Evolutionary conservation across 2,329 filamentous ascomycete species (phyloP), one percentile per base, ranked within the genome.

Genomic region (Amylocarpus encephaloides): DNA sequence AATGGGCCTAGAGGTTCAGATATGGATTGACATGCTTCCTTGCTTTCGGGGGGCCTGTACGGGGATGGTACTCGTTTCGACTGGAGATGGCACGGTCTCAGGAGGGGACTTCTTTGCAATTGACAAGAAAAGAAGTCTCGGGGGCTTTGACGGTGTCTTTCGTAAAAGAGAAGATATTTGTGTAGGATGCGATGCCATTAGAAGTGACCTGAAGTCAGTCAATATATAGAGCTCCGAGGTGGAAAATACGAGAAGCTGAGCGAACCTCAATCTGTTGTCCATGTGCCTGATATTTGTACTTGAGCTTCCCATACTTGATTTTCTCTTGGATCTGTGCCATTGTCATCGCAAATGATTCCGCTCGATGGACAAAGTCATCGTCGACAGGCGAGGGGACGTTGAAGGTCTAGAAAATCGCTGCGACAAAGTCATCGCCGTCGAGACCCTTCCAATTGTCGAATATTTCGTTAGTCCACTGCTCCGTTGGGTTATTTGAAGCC

Each of bases 101-200:
- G 84, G 78, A 15, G 86, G 71, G 1, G 83, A 85, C 35, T 83
- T 77, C 66, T 79, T 80, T 35, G 86, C 83, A 63, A 87, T 88
- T 53, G 83, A 74, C 43, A 68, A 68, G 60, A 87, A 77, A 43
- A 43, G 76, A 77, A 53, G 74, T 83, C 12, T n/a, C n/a, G n/a
- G 89, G 73, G 10, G 83, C 77, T 50, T 83, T 80, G 5, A 74
- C 60, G 2, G 82, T 83, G 11, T 73, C 71, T 3, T 80, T 81
- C 1, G 73, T 69, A 1, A 84, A 75, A 30, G 71, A 71, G 71
- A 88, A 89, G 61, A 90, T 73, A 43, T 77, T 71, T 34, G 79
- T 76, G 70, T 90, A 89, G 15, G 84, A 78, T 39, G 76, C 73
- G 50, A 85, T 76, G 60, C 89, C 86, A 48, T 73, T 58, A 16